phyloP scores from a whole-genome alignment of 345 rosid genomes.

The Hibiscus tridactylites region DNA sequence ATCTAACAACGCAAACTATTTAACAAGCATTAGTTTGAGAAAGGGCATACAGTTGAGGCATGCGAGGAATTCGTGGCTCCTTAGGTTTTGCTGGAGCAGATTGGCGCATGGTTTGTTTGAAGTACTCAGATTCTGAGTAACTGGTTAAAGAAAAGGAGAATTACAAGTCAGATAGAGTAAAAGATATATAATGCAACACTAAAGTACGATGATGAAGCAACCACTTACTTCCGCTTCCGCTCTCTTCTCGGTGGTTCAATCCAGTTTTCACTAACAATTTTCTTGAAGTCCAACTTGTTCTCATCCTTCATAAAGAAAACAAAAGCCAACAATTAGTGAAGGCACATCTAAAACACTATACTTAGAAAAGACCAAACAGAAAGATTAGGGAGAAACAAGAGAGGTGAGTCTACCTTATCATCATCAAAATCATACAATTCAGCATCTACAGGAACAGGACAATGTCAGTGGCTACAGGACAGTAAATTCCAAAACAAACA shows the following conservation, averaged over 20 bases:
- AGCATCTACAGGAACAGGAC: slow-evolving; percentile 51
- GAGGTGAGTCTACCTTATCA: slow-evolving; percentile 40
- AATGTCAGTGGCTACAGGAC: neutral
- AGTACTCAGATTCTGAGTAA: slow-evolving; percentile 95
- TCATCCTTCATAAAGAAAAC: slow-evolving; percentile 56
- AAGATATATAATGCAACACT: neutral
- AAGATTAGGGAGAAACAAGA: neutral
- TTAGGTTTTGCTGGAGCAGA: slow-evolving; percentile 87
- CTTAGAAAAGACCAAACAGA: neutral
- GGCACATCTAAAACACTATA: neutral
- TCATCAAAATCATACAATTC: slow-evolving; percentile 93
- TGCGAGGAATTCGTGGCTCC: slow-evolving; percentile 98
- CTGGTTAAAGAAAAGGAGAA: slow-evolving; percentile 26
- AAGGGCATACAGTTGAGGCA: slow-evolving; percentile 84
- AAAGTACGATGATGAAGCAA: neutral
- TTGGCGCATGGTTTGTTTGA: slow-evolving; percentile 95
- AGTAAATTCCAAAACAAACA: neutral
- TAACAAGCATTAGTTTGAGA: neutral
- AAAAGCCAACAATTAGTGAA: neutral
- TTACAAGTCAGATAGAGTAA: neutral
- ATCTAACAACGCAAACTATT: slow-evolving; percentile 1
- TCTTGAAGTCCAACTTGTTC: slow-evolving; percentile 85
- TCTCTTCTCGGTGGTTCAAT: slow-evolving; percentile 97
- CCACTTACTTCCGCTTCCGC: slow-evolving; percentile 89
- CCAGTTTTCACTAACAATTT: slow-evolving; percentile 94